A percentile compares a stretch with the other conserved stretches of the same genome.
These are phyloP conservation scores for Gypsophila paniculata DNA, from an alignment of 179 eudicot species.

Conservation along the genomic window DNA sequence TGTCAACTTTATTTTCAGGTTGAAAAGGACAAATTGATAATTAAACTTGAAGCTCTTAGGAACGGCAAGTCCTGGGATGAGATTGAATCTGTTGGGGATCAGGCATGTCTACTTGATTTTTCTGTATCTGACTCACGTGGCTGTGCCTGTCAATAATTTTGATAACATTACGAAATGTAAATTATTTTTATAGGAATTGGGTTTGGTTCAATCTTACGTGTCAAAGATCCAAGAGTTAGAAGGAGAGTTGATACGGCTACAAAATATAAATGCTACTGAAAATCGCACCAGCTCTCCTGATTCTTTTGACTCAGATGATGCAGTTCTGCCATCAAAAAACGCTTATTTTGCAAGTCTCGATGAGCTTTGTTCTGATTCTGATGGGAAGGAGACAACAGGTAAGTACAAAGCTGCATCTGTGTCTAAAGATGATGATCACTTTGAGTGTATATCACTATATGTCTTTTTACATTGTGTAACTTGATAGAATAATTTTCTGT, in stretches of 20 bases:
- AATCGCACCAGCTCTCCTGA: conserved; percentile 38
- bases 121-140: conserved; percentile 5
- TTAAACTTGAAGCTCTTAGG: conserved; percentile 76
- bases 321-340: conserved; percentile 46
- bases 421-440: not conserved
- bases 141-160: not conserved
- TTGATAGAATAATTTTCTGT: not conserved
- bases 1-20: conserved; percentile 41
- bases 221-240: conserved; percentile 79
- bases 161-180: not conserved
- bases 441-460: not conserved
- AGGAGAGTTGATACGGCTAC: conserved; percentile 55
- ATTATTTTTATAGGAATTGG: conserved; percentile 46
- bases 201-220: conserved; percentile 60
- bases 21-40: conserved; percentile 67
- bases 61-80: conserved; percentile 84
- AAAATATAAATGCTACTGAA: conserved; percentile 31
- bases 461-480: not conserved
- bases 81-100: conserved; percentile 46
- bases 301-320: conserved; percentile 56
- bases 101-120: conserved; percentile 38
- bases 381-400: conserved; percentile 52
- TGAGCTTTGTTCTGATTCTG: conserved; percentile 43
- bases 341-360: conserved; percentile 22
- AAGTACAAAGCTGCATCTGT: conserved; percentile 14